These are phyloP conservation scores for Wickerhamomyces xylosicus DNA, from an alignment of 805 yeast genomes.

Conservation along the genomic window DNA sequence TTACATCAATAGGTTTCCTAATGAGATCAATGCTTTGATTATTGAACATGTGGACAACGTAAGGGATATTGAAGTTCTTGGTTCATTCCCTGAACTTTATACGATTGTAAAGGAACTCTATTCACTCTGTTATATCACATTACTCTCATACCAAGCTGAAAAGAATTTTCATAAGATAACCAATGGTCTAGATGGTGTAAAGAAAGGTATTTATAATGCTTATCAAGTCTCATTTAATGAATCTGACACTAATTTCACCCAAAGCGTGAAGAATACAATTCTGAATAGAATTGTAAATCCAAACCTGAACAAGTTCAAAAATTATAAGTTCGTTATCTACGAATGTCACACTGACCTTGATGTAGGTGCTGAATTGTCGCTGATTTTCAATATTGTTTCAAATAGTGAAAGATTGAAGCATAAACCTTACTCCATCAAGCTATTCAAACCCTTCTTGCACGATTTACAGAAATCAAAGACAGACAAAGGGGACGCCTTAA, in stretches of 20 bases:
- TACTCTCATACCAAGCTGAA: not conserved
- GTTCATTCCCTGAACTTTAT: not conserved
- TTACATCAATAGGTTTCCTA: not conserved
- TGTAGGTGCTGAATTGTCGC: not conserved
- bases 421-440: not conserved
- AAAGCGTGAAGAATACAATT: not conserved
- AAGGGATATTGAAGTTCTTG: not conserved
- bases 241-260: not conserved
- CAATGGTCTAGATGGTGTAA: not conserved
- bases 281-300: not conserved
- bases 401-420: not conserved
- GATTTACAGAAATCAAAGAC: not conserved
- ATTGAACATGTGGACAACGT: not conserved
- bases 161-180: not conserved
- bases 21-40: not conserved
- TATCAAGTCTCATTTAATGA: not conserved
- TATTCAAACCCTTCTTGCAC: not conserved
- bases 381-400: not conserved
- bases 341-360: not conserved
- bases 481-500: not conserved
- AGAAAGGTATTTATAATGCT: not conserved
- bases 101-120: not conserved
- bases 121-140: not conserved
- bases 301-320: not conserved
- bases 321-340: not conserved